Percentiles rank a stretch among this genome's conserved stretches.
phyloP scores from a whole-genome alignment of 345 rosid species.

The Citrus sp. region DNA sequence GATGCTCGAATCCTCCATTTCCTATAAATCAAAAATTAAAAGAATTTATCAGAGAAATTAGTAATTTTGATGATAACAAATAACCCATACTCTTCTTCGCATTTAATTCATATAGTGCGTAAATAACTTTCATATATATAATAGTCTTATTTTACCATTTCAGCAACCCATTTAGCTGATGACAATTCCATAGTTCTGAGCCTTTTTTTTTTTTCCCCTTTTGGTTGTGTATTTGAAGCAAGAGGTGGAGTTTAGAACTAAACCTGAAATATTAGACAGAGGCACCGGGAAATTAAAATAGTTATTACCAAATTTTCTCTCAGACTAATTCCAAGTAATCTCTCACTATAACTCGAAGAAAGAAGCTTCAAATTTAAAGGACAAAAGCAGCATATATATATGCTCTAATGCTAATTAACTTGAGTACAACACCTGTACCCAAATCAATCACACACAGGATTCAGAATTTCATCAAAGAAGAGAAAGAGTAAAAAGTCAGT shows the following conservation, averaged over 20 bases:
- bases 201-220: too few relatives aligned
- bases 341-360: neutral
- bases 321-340: too few relatives aligned
- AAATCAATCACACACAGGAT: neutral
- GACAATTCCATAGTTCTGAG: constrained; percentile 6
- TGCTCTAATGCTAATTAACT: neutral
- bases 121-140: neutral
- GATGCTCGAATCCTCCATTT: constrained; percentile 29
- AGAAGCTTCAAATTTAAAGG: neutral
- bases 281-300: too few relatives aligned
- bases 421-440: neutral
- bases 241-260: neutral
- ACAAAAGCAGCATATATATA: neutral
- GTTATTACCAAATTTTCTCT: too few relatives aligned
- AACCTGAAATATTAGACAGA: constrained; percentile 5
- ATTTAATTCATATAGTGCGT: neutral
- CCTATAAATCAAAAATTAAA: constrained; percentile 17
- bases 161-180: constrained; percentile 7
- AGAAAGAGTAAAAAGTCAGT: neutral
- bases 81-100: neutral
- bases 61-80: neutral
- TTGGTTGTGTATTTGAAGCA: neutral
- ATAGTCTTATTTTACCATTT: neutral
- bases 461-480: neutral
- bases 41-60: neutral